Evolutionary conservation across 192 early-diverging fungal genomes (phyloP).

Genomic region (Umbelopsis sp.): DNA sequence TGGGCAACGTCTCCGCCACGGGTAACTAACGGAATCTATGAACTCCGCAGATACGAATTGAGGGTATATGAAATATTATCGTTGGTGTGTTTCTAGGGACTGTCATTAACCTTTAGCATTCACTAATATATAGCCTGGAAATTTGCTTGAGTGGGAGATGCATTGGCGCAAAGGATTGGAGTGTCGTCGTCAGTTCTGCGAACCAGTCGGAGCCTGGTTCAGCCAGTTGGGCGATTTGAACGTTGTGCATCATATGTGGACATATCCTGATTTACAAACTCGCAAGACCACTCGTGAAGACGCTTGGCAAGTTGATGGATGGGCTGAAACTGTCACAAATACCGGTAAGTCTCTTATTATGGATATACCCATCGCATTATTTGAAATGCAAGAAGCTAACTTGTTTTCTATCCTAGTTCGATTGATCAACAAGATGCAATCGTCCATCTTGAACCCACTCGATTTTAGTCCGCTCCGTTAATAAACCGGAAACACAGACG

Average conservation of each 20-base stretch:
- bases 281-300: constrained; percentile 90
- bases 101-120: background rate
- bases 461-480: constrained; percentile 78
- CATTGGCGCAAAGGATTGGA: constrained; percentile 90
- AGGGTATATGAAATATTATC: constrained; percentile 46
- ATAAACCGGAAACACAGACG: background rate
- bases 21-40: constrained; percentile 84
- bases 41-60: constrained; percentile 85
- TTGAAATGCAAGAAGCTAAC: background rate
- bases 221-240: constrained; percentile 87
- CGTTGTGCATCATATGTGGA: constrained; percentile 92
- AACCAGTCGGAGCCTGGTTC: constrained; percentile 97
- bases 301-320: constrained; percentile 93
- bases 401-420: constrained; percentile 54
- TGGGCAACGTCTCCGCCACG: constrained; percentile 83
- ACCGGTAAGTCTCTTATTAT: constrained; percentile 55
- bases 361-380: background rate
- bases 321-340: constrained; percentile 90
- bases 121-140: constrained; percentile 66
- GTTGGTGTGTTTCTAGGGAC: background rate
- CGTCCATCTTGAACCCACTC: constrained; percentile 75
- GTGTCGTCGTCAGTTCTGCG: constrained; percentile 83
- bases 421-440: constrained; percentile 80
- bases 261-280: constrained; percentile 82
- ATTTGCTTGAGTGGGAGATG: constrained; percentile 90